A percentile compares a stretch with the other conserved stretches of the same genome.
Evolutionary conservation across 257 asterid genomes (phyloP).

Genomic region (Misopates orontium): DNA sequence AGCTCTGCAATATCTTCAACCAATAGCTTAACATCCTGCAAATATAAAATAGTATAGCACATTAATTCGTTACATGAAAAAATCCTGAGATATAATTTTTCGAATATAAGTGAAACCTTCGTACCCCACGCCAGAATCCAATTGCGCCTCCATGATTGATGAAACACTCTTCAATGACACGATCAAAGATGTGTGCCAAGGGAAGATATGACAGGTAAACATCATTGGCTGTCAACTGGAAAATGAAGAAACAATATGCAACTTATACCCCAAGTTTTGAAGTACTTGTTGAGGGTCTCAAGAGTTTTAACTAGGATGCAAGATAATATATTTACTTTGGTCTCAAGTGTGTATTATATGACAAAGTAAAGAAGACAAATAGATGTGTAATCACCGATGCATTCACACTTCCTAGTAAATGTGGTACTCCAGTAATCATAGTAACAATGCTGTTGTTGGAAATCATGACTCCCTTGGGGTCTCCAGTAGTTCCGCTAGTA

Average conservation of each 20-base stretch:
- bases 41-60: slow-evolving; percentile 22
- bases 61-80: slow-evolving; percentile 15
- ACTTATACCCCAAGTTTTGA: slow-evolving; percentile 22
- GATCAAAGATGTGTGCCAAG: slow-evolving; percentile 95
- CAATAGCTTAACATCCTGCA: slow-evolving; percentile 83
- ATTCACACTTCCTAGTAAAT: slow-evolving; percentile 60
- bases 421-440: slow-evolving; percentile 71
- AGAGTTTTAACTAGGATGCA: slow-evolving; percentile 9
- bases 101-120: slow-evolving; percentile 28
- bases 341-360: slow-evolving; percentile 11
- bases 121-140: slow-evolving; percentile 99
- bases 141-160: slow-evolving; percentile 84
- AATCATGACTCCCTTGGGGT: slow-evolving; percentile 96
- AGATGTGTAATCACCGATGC: slow-evolving; percentile 56
- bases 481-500: slow-evolving; percentile 98
- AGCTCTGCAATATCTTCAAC: slow-evolving; percentile 85
- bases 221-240: slow-evolving; percentile 70
- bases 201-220: slow-evolving; percentile 92
- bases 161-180: slow-evolving; percentile 78
- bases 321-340: not conserved
- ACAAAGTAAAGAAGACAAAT: slow-evolving; percentile 11
- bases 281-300: slow-evolving; percentile 19
- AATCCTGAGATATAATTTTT: slow-evolving; percentile 9
- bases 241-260: slow-evolving; percentile 25
- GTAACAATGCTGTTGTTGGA: slow-evolving; percentile 84